phyloP scores from a whole-genome alignment of 768 basidiomycete genomes.

The Hirschioporus abietinus region DNA sequence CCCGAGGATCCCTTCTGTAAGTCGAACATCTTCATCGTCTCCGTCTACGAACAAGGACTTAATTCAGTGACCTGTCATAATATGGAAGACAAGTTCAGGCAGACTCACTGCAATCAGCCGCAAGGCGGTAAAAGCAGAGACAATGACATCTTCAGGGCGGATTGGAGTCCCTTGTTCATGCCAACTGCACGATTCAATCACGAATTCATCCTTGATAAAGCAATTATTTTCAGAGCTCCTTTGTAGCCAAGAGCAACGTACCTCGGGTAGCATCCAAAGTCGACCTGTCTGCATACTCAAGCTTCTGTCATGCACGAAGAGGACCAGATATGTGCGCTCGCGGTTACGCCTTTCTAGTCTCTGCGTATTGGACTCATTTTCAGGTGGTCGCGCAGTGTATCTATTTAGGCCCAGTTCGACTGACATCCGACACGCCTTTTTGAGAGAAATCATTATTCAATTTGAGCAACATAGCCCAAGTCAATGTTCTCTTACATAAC shows the following conservation, averaged over 20 bases:
- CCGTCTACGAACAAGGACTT: conserved; percentile 40
- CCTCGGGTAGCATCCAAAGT: conserved; percentile 85
- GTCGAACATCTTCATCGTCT: conserved; percentile 71
- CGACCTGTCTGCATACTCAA: conserved; percentile 83
- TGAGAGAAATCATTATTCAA: conserved; percentile 6
- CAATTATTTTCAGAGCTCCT: conserved; percentile 10
- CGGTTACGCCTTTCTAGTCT: conserved; percentile 73
- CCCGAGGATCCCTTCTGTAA: conserved; percentile 40
- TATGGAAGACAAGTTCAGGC: conserved; percentile 1
- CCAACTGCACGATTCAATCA: conserved; percentile 66
- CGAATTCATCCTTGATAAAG: conserved; percentile 52
- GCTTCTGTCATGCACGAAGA: conserved; percentile 84
- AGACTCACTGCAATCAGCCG: conserved; percentile 71
- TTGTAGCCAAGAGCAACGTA: conserved; percentile 12
- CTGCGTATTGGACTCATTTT: conserved; percentile 60
- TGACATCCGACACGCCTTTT: conserved; percentile 83
- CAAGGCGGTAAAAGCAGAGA: conserved; percentile 71
- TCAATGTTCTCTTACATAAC: conserved; percentile 49
- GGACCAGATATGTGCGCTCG: conserved; percentile 80
- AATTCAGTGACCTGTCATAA: conserved; percentile 5
- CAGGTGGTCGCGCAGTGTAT: conserved; percentile 48
- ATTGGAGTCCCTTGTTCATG: conserved; percentile 49
- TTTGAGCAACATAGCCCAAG: not conserved
- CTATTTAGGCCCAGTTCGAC: conserved; percentile 79
- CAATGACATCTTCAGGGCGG: conserved; percentile 77